Conservation (phyloP, 2,329 filamentous ascomycete species). For the Ceratocystiopsis minuta region DNA sequence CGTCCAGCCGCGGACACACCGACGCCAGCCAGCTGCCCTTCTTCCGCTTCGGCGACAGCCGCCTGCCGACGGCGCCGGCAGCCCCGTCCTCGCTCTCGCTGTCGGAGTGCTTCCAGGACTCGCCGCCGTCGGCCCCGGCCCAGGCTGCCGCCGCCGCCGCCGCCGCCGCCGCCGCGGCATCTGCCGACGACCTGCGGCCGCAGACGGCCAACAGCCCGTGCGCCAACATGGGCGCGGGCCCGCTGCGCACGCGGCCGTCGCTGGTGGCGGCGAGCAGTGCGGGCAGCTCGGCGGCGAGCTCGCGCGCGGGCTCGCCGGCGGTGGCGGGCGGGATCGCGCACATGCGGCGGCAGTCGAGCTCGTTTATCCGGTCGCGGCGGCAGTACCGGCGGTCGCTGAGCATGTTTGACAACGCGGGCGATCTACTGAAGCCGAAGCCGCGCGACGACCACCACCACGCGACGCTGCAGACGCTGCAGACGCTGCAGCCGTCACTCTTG, state of each 20-base stretch:
- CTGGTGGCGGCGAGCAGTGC: constrained; percentile 38
- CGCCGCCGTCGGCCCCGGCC: constrained; percentile 45
- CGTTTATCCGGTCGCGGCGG: constrained; percentile 59
- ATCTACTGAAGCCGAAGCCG: constrained; percentile 67
- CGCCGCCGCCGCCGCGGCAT: constrained; percentile 24
- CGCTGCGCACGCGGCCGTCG: constrained; percentile 45
- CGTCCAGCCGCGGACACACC: constrained; percentile 40
- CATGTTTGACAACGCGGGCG: constrained; percentile 90
- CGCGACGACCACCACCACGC: constrained; percentile 30
- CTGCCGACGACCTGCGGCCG: not conserved
- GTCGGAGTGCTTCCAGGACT: constrained; percentile 65
- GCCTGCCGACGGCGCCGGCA: constrained; percentile 7
- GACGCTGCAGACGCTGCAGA: constrained; percentile 23
- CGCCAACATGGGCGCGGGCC: constrained; percentile 25
- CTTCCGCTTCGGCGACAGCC: constrained; percentile 50
- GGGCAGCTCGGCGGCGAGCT: constrained; percentile 16
- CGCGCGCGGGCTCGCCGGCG: constrained; percentile 59
- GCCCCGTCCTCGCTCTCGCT: constrained; percentile 46
- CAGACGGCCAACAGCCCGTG: constrained; percentile 14
- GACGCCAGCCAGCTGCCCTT: constrained; percentile 54
- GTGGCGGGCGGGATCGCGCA: constrained; percentile 23
- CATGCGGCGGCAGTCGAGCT: constrained; percentile 54
- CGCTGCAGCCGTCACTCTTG: constrained; percentile 20
- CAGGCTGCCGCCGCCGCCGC: constrained; percentile 39
- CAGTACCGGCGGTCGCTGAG: constrained; percentile 83